These are phyloP conservation scores for Hymenoscyphus linearis DNA, from an alignment of 2,329 filamentous ascomycete genomes.

Conservation along the genomic window DNA sequence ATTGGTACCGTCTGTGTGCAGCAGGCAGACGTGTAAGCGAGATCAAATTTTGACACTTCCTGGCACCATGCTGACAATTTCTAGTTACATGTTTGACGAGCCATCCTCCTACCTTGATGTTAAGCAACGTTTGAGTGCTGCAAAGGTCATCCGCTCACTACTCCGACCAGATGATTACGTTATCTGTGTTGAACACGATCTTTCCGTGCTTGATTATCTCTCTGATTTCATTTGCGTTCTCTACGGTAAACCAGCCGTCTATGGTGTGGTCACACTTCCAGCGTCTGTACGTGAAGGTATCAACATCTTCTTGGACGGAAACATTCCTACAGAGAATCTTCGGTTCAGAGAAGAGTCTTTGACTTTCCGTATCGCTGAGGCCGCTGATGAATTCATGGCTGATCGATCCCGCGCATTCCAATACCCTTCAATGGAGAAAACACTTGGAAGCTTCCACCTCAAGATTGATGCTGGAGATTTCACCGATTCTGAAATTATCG, in stretches of 20 bases:
- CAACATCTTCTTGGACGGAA: conserved; percentile 98
- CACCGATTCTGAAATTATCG: conserved; percentile 96
- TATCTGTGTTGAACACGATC: conserved; percentile 98
- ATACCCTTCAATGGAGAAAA: conserved; percentile 92
- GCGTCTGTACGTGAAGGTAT: conserved; percentile 97
- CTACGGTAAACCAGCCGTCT: conserved; percentile 91
- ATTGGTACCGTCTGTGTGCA: conserved; percentile 95
- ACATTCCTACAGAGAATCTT: conserved; percentile 97
- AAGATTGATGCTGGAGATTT: conserved; percentile 78
- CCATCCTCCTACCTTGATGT: conserved; percentile 99
- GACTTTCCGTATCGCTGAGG: conserved; percentile 89
- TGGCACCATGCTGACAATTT: conserved; percentile 3
- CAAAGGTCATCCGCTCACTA: conserved; percentile 85
- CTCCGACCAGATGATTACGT: conserved; percentile 88
- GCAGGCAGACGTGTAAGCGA: conserved; percentile 75
- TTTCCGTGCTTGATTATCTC: conserved; percentile 96
- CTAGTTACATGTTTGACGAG: conserved; percentile 94
- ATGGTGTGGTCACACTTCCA: conserved; percentile 94
- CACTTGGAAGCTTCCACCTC: conserved; percentile 81
- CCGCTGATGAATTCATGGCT: conserved; percentile 77
- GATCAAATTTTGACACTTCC: neutral
- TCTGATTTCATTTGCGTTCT: conserved; percentile 98
- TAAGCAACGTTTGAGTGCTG: conserved; percentile 93
- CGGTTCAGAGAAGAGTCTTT: conserved; percentile 96
- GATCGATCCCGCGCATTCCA: conserved; percentile 81